Percentiles rank a stretch among this genome's conserved stretches.
phyloP scores from a whole-genome alignment of 164 flowering plant species.

The Stephania yunnanensis region DNA sequence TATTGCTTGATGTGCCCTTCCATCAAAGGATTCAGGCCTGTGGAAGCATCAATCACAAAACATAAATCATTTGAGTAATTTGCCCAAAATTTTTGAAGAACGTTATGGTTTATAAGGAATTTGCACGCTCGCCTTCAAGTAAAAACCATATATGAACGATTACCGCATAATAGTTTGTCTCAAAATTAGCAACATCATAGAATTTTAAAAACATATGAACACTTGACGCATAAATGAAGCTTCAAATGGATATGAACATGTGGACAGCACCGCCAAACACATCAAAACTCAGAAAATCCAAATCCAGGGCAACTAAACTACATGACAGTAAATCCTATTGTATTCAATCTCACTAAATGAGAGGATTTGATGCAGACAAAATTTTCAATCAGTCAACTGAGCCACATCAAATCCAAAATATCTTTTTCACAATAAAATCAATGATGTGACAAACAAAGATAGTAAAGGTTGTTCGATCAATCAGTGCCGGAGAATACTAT shows the following conservation, averaged over 20 bases:
- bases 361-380: background rate
- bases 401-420: background rate
- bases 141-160: too few relatives aligned
- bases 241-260: background rate
- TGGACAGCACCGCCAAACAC: background rate
- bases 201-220: background rate
- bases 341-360: background rate
- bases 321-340: background rate
- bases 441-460: background rate
- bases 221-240: background rate
- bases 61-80: conserved; percentile 7
- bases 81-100: background rate
- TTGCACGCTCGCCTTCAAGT: background rate
- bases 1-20: conserved; percentile 26
- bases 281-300: background rate
- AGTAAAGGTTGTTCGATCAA: too few relatives aligned
- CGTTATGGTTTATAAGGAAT: background rate
- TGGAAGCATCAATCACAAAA: conserved; percentile 8
- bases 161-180: too few relatives aligned
- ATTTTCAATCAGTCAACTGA: too few relatives aligned
- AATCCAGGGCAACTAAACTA: background rate
- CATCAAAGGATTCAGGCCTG: conserved; percentile 58
- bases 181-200: background rate
- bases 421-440: background rate
- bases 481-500: background rate